Base-by-base conservation (phyloP, 345 rosid species). In the Laguncularia racemosa region DNA sequence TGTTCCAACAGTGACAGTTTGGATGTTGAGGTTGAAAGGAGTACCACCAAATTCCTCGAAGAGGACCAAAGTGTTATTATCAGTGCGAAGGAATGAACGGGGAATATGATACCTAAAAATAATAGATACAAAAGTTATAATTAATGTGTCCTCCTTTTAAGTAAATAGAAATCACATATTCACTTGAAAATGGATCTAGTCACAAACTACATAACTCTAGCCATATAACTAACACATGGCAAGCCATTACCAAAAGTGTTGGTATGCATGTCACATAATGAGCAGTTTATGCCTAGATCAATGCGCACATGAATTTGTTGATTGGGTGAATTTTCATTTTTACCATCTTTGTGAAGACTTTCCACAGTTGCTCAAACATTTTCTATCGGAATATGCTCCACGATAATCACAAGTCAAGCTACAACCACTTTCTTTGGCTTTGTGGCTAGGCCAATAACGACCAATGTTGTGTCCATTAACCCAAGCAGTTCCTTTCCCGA, bases 401-500 rank as follows among this genome's bases (percentile, higher is more conserved):
- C 84, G 83, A 57, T 82, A 86, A 44, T 79, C 76, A 53, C 91
- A 89, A 1, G 17, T 65, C 1, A 49, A 49, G 20, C 46, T 53
- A 54, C 95, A 86, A 12, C 81, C 80, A 0, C 74, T 60, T 0
- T 65, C 62, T 4, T 44, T 20, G 12, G 95, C 76, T 3, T 19
- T n/a, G 4, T 48, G 60, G 54, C 74, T 69, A 0, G 85, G 85
- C 95, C 97, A 89, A 63, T 75, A 84, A 9, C 95, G 72, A 6
- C 89, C 97, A 9, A 84, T 73, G 77, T 73, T 84, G 38, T 62
- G 61, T 20, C 91, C 95, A 14, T 86, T 89, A 18, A 86, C 74
- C 95, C 95, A 86, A 28, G 87, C 89, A 14, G 50, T 59, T 3
- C 97, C 97, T 60, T 86, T 89, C 19, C 95, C 88, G 44, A 86